Percentiles rank a stretch among this genome's conserved stretches.
phyloP scores from a whole-genome alignment of 1,284 basidiomycete species.

The Lentinula novae-zelandiae region DNA sequence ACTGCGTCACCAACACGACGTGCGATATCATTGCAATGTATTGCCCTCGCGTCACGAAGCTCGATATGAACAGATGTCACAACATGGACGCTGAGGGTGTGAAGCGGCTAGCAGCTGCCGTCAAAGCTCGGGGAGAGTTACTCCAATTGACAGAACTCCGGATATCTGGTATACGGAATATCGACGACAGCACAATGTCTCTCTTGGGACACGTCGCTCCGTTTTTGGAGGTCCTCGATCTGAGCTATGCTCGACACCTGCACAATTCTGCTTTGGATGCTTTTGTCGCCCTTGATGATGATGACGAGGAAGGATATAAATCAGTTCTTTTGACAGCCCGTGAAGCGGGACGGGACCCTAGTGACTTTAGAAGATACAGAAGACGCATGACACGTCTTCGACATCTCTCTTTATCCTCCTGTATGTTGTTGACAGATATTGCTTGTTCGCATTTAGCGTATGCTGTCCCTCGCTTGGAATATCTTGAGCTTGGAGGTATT shows the following conservation, averaged over 20 bases:
- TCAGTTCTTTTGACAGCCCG: conserved; percentile 50
- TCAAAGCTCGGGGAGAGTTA: conserved; percentile 39
- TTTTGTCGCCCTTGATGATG: conserved; percentile 47
- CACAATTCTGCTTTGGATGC: conserved; percentile 74
- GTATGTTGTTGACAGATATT: conserved; percentile 68
- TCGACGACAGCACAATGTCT: conserved; percentile 57
- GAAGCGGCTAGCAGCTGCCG: conserved; percentile 36
- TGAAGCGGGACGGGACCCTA: conserved; percentile 59
- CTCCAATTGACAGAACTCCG: conserved; percentile 57
- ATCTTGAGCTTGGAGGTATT: conserved; percentile 79
- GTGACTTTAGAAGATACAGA: conserved; percentile 46
- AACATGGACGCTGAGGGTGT: conserved; percentile 68
- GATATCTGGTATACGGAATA: conserved; percentile 59
- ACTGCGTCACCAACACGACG: conserved; percentile 68
- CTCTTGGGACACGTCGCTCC: conserved; percentile 62
- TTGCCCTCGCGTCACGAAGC: conserved; percentile 50
- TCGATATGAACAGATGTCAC: conserved; percentile 75
- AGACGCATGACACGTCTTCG: conserved; percentile 68
- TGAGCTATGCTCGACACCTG: conserved; percentile 68
- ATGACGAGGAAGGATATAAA: conserved; percentile 25
- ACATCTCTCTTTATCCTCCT: conserved; percentile 80
- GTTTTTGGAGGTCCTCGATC: conserved; percentile 78
- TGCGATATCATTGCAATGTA: conserved; percentile 60
- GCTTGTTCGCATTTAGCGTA: conserved; percentile 71
- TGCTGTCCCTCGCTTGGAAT: conserved; percentile 72